Base-by-base conservation (phyloP, 371 early-diverging fungal species). In the Mucor saturninus region DNA sequence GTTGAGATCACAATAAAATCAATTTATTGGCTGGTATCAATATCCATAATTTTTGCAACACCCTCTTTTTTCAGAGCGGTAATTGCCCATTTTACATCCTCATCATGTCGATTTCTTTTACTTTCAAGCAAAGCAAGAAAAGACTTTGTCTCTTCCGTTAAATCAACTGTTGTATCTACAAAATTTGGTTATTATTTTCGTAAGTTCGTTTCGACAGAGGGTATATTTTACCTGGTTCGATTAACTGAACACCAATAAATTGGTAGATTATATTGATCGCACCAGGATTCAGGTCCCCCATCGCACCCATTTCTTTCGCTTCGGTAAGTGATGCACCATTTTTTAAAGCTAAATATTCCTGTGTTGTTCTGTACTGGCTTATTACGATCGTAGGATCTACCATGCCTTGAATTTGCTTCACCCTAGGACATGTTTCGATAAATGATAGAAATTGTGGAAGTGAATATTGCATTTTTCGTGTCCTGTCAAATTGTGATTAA, bases 381-480 rank as follows among this genome's bases (percentile, higher is more conserved):
- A 21, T n/a, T 0, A 28, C 13, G 0, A 59, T 40, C 4, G 31
- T 50, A 0, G 66, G 49, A 5, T 62, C 63, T 5, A 64, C 71
- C 28, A 71, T 50, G 0, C 79, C 75, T 32, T 75, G 79, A 11
- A 73, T 67, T 3, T 32, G 29, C 4, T 32, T 26, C 0, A 81
- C 46, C 4, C 50, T 38, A 6, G 55, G 61, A 3, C 31, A 46
- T 6, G 30, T 21, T 63, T 77, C 74, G 9, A 77, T 35, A 21
- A 75, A 43, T 13, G 67, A 48, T 2, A 77, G 13, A 0, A 77
- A 63, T 10, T 59, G 62, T 9, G 80, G 74, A 56, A 80, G 68
- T 43, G 55, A 28, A 15, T 50, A 45, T 4, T 73, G 67, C 71
- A 80, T 75, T 51, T 67, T 76, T 10, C 73, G 42, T 28, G 56